Evolutionary conservation across 2,329 filamentous ascomycete genomes (phyloP).

Genomic region (Beauveria caledonica): DNA sequence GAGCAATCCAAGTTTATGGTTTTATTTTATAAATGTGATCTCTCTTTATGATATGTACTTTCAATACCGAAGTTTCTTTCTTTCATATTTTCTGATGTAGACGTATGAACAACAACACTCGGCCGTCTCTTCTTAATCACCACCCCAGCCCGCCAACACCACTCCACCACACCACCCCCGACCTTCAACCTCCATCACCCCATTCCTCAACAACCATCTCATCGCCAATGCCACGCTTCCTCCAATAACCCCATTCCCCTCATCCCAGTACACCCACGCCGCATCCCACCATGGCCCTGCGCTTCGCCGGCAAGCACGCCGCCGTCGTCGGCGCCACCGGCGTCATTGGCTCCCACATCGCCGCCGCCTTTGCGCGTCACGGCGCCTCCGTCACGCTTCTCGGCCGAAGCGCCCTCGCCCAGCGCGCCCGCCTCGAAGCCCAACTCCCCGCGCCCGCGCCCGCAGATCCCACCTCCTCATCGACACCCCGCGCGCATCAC

Average conservation of each 20-base stretch:
- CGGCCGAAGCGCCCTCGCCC: constrained; percentile 43
- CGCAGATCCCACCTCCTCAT: neutral
- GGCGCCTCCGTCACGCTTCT: constrained; percentile 55
- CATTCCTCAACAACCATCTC: no score
- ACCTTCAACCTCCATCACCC: no score
- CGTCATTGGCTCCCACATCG: constrained; percentile 62
- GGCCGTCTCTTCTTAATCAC: no score
- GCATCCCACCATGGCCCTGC: constrained; percentile 19
- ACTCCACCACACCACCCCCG: no score
- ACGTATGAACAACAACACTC: no score
- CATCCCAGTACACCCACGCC: constrained; percentile 45
- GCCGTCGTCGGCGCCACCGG: constrained; percentile 64
- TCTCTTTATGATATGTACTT: no score
- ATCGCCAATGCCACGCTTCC: no score
- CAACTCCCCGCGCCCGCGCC: constrained; percentile 21
- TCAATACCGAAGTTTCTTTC: rapidly evolving
- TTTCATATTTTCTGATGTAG: no score
- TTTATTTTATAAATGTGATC: no score
- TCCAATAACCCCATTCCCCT: neutral
- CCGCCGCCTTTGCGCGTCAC: constrained; percentile 53
- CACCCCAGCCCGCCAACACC: no score
- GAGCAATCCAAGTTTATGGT: no score
- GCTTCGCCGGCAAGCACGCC: constrained; percentile 40
- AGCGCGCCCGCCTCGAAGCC: constrained; percentile 32
- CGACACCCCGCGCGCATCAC: constrained; percentile 21